Base-by-base conservation (phyloP, 352 stramenopile genomes). In the Lagenidium sp. region DNA sequence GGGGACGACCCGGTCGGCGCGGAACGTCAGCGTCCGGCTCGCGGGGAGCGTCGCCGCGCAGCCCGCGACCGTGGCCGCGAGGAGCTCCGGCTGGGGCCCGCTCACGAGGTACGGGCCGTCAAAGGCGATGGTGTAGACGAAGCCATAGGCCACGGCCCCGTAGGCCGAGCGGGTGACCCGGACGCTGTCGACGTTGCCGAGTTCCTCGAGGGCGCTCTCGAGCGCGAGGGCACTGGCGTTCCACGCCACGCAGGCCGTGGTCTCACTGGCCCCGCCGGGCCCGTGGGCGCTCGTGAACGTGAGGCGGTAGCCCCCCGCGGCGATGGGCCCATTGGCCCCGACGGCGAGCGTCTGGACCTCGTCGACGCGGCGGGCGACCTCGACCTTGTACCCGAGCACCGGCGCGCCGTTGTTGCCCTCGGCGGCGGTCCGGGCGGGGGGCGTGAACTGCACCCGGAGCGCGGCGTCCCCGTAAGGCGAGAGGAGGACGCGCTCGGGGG, bases 301-400 rank as follows among this genome's bases (percentile, higher is more conserved):
- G 31, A 88, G 52, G 26, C 63, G 73, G 57, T 89, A 91, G 8
- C 47, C 39, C 0, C 76, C 79, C 0, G 57, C 47, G 2, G 70
- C 28, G 21, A 91, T 47, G 5, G 73, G 71, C 0, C 73, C 76
- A 32, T 67, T 73, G 7, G 71, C 65, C 21, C 60, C 50, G 29
- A 88, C 70, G 6, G 67, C 63, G 56, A 91, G 82, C 12, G 57
- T 84, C 29, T 91, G 73, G 40, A 87, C 79, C 11, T 80, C 65
- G 36, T 85, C 51, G 26, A 91, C 62, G 30, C 71, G 72, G n/a
- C 52, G 58, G 4, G 79, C 76, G 25, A 91, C 50, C 30, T 91
- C 76, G 41, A 91, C 68, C 35, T 79, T 83, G 57, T 91, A 91
- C 0, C 76, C 76, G 10, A 91, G 50, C 32, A 91, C 72, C 1